A percentile compares a stretch with the other conserved stretches of the same genome.
phyloP scores from a whole-genome alignment of 2,329 filamentous ascomycete species.

The Alternaria incomplexa region DNA sequence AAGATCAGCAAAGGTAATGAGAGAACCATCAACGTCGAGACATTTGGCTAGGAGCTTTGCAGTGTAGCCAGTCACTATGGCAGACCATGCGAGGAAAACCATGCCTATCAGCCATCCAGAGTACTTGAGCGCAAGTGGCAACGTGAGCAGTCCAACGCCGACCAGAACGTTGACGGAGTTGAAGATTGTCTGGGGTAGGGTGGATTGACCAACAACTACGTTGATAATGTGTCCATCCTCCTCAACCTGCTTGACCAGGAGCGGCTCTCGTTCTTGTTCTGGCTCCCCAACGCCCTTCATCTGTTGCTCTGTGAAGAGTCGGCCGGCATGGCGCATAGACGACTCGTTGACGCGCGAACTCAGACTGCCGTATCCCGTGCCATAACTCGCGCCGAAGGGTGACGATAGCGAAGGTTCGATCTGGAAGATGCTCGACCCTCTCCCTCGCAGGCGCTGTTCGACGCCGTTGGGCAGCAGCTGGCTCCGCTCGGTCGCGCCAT shows the following conservation, averaged over 20 bases:
- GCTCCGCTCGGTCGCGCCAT: constrained; percentile 38
- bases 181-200: constrained; percentile 91
- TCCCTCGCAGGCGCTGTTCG: constrained; percentile 37
- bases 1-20: constrained; percentile 94
- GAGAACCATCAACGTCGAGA: constrained; percentile 80
- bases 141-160: constrained; percentile 84
- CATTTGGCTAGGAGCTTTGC: constrained; percentile 85
- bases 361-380: constrained; percentile 66
- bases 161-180: constrained; percentile 95
- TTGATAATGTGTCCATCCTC: constrained; percentile 83
- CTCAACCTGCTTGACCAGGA: constrained; percentile 88
- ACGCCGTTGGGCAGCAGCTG: constrained; percentile 35
- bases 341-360: constrained; percentile 63
- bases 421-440: constrained; percentile 54
- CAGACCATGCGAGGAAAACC: constrained; percentile 74
- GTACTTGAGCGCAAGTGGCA: constrained; percentile 87
- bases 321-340: constrained; percentile 62
- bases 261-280: constrained; percentile 65
- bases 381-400: constrained; percentile 75
- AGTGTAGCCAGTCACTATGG: constrained; percentile 81
- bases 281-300: constrained; percentile 50
- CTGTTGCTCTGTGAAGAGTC: constrained; percentile 57
- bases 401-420: constrained; percentile 66
- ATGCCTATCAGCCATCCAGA: constrained; percentile 88
- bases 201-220: constrained; percentile 90